Conservation (phyloP, 2,329 filamentous ascomycete genomes). For the Camptophora hylomeconis region DNA sequence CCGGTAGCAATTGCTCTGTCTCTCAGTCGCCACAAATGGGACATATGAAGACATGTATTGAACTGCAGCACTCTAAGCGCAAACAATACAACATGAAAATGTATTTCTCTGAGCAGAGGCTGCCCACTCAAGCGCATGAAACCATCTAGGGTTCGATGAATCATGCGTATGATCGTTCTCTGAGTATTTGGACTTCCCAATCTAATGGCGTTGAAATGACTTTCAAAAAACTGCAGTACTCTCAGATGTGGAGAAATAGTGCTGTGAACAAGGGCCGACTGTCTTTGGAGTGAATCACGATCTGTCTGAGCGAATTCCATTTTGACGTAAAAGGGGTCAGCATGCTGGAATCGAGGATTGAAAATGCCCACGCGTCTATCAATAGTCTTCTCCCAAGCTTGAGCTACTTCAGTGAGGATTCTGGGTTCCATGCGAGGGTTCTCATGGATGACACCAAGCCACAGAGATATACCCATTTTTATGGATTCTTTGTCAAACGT, state of each 20-base stretch:
- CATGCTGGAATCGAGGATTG: slow-evolving; percentile 54
- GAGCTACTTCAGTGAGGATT: slow-evolving; percentile 72
- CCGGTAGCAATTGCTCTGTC: slow-evolving; percentile 78
- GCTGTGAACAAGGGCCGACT: slow-evolving; percentile 68
- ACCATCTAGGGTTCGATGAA: slow-evolving; percentile 65
- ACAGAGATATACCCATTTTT: slow-evolving; percentile 86
- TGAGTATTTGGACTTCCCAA: slow-evolving; percentile 72
- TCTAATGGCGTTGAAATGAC: slow-evolving; percentile 89
- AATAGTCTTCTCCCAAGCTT: slow-evolving; percentile 81
- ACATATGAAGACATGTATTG: slow-evolving; percentile 50
- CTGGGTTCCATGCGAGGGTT: slow-evolving; percentile 79
- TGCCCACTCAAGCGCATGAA: slow-evolving; percentile 60
- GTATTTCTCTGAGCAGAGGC: slow-evolving; percentile 80
- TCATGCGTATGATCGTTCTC: slow-evolving; percentile 65
- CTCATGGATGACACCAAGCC: slow-evolving; percentile 94
- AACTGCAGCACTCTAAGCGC: slow-evolving; percentile 64
- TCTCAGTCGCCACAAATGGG: slow-evolving; percentile 69
- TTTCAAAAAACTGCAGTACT: slow-evolving; percentile 76
- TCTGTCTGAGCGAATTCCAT: slow-evolving; percentile 91
- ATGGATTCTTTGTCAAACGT: slow-evolving; percentile 93
- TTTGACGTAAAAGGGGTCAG: slow-evolving; percentile 80
- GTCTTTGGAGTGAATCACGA: slow-evolving; percentile 57
- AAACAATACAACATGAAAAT: slow-evolving; percentile 77
- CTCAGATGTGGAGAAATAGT: slow-evolving; percentile 75
- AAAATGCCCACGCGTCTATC: slow-evolving; percentile 71